A percentile compares a stretch with the other conserved stretches of the same genome.
These are phyloP conservation scores for Amborella trichopoda DNA, from an alignment of 164 flowering plant species.

Conservation along the genomic window DNA sequence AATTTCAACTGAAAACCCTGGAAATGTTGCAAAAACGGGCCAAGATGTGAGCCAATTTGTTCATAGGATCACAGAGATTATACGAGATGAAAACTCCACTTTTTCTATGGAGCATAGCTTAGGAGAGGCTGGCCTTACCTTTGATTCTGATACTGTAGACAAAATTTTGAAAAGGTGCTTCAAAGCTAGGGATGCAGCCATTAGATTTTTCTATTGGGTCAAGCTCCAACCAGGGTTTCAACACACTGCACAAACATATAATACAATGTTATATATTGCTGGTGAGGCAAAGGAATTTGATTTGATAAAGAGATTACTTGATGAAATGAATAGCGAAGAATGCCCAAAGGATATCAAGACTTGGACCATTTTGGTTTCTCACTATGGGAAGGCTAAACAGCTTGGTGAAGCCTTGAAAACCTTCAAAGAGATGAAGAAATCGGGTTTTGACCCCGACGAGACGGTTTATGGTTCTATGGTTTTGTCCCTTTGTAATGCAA, in stretches of 20 bases:
- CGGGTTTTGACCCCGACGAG: slow-evolving; percentile 49
- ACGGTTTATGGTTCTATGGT: slow-evolving; percentile 31
- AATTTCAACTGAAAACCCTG: too few relatives aligned
- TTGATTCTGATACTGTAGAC: slow-evolving; percentile 47
- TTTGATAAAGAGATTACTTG: slow-evolving; percentile 36
- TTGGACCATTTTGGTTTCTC: slow-evolving; percentile 59
- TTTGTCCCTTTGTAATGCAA: slow-evolving; percentile 29
- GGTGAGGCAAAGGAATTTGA: slow-evolving; percentile 55
- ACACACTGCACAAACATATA: slow-evolving; percentile 45
- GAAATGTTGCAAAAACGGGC: too few relatives aligned
- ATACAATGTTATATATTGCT: slow-evolving; percentile 57
- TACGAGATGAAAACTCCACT: slow-evolving; percentile 23
- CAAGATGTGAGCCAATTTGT: slow-evolving; percentile 52
- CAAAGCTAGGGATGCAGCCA: slow-evolving; percentile 53
- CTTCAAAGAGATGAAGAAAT: slow-evolving; percentile 54
- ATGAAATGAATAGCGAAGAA: slow-evolving; percentile 45
- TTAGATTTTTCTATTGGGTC: slow-evolving; percentile 68
- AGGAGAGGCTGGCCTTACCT: slow-evolving; percentile 23
- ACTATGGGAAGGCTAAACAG: slow-evolving; percentile 49
- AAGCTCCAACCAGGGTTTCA: slow-evolving; percentile 31
- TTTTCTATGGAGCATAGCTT: slow-evolving; percentile 48
- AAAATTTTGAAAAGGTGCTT: slow-evolving; percentile 77
- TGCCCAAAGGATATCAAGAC: slow-evolving; percentile 51
- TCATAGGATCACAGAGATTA: slow-evolving; percentile 42
- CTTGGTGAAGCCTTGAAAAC: slow-evolving; percentile 39